Base-by-base conservation (phyloP, 176 grass and related monocot genomes). In the Pharus latifolius region DNA sequence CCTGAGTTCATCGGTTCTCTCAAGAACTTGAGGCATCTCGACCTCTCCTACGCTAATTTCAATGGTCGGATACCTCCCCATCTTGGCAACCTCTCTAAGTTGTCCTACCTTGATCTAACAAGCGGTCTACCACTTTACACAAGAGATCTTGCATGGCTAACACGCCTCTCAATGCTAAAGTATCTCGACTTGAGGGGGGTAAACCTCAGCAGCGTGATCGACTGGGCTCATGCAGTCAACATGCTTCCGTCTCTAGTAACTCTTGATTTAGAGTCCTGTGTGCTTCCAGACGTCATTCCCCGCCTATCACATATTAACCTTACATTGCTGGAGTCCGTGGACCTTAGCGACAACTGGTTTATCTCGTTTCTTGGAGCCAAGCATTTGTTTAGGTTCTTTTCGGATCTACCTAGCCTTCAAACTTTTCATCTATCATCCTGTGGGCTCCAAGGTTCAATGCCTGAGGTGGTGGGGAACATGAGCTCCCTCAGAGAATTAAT, bases 61-160 rank as follows among this genome's bases (percentile, higher is more conserved):
- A 10, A 28, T 6, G 75, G 80, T 6, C 56, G 2, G 5, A 42
- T 84, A 10, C 70, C 76, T 15, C 76, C 66, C 0, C 34, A 64
- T 6, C 46, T 79, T 14, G 74, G 75, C 0, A 88, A 88, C 60
- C 77, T 88, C 25, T 70, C 85, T 0, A 69, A 65, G 1, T 13
- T 88, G 49, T 10, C 41, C 22, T 23, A 7, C 3, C 75, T 84
- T 73, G 58, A 60, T 52, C 38, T 84, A 10, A 31, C n/a, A n/a
- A n/a, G n/a, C n/a, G 17, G 33, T 0, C 2, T 9, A 56, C 0
- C 1, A 17, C n/a, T 16, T 19, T 56, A 49, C 7, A 45, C 22
- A 0, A 5, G 7, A 7, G 61, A 80, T 28, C 45, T 69, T 8
- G 1, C 43, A 51, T 90, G 82, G 87, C 0, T 85, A 6, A 65